Percentiles rank a stretch among this genome's conserved stretches.
Evolutionary conservation across 2,329 filamentous ascomycete species (phyloP).

Genomic region (Aspergillus japonicus): DNA sequence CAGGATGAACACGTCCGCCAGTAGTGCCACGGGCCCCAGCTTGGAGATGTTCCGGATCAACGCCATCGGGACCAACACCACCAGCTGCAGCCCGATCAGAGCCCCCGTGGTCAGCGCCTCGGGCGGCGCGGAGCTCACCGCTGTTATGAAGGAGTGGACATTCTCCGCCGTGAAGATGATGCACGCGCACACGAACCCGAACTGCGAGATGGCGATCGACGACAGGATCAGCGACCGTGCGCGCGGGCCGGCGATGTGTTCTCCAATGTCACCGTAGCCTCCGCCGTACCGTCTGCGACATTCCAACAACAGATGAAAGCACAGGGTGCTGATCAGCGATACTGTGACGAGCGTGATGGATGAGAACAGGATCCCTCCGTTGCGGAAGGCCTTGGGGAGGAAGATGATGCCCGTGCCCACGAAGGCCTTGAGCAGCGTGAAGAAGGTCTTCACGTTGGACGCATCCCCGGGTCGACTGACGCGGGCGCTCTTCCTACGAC

Average conservation of each 20-base stretch:
- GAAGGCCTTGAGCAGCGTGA: conserved; percentile 75
- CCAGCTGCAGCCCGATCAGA: conserved; percentile 77
- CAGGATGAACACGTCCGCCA: conserved; percentile 90
- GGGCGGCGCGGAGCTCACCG: conserved; percentile 52
- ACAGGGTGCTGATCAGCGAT: conserved; percentile 65
- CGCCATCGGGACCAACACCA: conserved; percentile 88
- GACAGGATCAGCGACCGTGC: conserved; percentile 66
- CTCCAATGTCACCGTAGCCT: conserved; percentile 72
- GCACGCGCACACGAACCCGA: conserved; percentile 75
- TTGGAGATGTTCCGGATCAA: conserved; percentile 94
- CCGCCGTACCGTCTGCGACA: conserved; percentile 65
- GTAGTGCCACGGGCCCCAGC: conserved; percentile 83
- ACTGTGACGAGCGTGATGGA: conserved; percentile 66
- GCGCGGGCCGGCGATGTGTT: conserved; percentile 61
- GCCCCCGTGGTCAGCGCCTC: conserved; percentile 55
- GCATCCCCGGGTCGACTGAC: conserved; percentile 58
- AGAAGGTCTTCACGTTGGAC: conserved; percentile 70
- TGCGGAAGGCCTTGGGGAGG: conserved; percentile 74
- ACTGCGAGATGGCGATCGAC: conserved; percentile 71
- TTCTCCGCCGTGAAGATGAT: conserved; percentile 78
- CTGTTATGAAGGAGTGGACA: conserved; percentile 64
- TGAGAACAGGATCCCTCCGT: conserved; percentile 74
- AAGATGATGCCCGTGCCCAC: conserved; percentile 82
- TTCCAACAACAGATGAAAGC: conserved; percentile 69
- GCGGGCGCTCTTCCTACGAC: conserved; percentile 53